A percentile compares a stretch with the other conserved stretches of the same genome.
These are phyloP conservation scores for Entomophthora muscae DNA, from an alignment of 371 early-diverging fungal species.

Conservation along the genomic window DNA sequence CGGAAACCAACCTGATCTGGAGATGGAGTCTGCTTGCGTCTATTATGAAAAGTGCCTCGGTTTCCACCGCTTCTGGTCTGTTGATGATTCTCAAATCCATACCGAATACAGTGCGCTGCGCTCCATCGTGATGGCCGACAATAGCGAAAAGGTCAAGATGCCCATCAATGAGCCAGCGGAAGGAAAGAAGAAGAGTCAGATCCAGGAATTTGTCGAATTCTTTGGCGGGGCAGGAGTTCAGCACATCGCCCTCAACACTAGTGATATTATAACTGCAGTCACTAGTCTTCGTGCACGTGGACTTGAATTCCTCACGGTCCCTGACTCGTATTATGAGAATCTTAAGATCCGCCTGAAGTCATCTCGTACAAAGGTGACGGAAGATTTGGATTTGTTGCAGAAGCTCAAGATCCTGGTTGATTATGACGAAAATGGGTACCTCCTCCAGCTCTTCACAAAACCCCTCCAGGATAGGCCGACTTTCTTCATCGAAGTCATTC, in stretches of 20 bases:
- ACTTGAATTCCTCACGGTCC: slow-evolving; percentile 75
- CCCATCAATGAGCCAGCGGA: slow-evolving; percentile 96
- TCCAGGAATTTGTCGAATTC: slow-evolving; percentile 93
- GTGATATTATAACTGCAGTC: slow-evolving; percentile 71
- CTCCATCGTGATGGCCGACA: slow-evolving; percentile 92
- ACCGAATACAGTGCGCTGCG: slow-evolving; percentile 88
- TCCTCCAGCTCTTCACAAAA: slow-evolving; percentile 85
- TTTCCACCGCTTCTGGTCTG: slow-evolving; percentile 96
- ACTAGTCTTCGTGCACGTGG: slow-evolving; percentile 65
- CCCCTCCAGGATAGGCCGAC: slow-evolving; percentile 94
- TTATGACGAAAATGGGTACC: slow-evolving; percentile 90
- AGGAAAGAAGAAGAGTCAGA: slow-evolving; percentile 87
- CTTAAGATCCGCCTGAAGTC: slow-evolving; percentile 50
- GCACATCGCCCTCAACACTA: slow-evolving; percentile 86
- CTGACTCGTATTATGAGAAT: slow-evolving; percentile 78
- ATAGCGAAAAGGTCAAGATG: slow-evolving; percentile 81
- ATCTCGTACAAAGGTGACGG: slow-evolving; percentile 47
- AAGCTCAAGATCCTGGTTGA: slow-evolving; percentile 82
- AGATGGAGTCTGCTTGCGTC: slow-evolving; percentile 75
- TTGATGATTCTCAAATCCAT: slow-evolving; percentile 91
- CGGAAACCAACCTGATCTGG: slow-evolving; percentile 83
- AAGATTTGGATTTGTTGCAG: slow-evolving; percentile 65
- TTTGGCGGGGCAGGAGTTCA: slow-evolving; percentile 89
- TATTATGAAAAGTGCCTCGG: slow-evolving; percentile 71
- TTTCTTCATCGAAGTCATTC: slow-evolving; percentile 89